Evolutionary conservation across 805 yeast genomes (phyloP).

Genomic region (Wickerhamomyces silvicola): DNA sequence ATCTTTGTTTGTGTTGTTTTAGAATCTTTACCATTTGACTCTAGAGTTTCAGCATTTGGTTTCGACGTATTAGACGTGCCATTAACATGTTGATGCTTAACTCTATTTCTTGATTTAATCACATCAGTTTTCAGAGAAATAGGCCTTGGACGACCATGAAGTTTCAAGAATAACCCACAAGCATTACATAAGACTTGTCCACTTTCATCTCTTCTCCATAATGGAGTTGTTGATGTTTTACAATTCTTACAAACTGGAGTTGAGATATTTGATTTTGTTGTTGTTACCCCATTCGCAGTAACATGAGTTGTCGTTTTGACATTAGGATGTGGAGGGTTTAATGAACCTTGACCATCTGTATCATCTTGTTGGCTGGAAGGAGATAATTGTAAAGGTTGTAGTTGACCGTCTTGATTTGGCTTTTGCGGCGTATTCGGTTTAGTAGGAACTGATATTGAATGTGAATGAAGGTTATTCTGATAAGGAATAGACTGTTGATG

Average conservation of each 20-base stretch:
- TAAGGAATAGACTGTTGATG: slow-evolving; percentile 1
- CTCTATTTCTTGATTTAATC: slow-evolving; percentile 84
- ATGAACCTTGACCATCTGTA: too few species aligned
- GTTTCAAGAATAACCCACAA: slow-evolving; percentile 81
- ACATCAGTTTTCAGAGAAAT: slow-evolving; percentile 87
- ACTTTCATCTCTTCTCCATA: slow-evolving; percentile 92
- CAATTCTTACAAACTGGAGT: slow-evolving; percentile 84
- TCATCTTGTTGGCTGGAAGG: too few species aligned
- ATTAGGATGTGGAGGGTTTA: slow-evolving; percentile 37
- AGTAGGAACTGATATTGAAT: too few species aligned
- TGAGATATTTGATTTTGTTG: slow-evolving; percentile 56
- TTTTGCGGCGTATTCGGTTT: too few species aligned
- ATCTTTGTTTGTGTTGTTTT: slow-evolving; percentile 10
- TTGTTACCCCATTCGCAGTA: slow-evolving; percentile 52
- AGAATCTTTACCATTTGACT: slow-evolving; percentile 14
- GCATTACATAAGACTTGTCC: slow-evolving; percentile 92
- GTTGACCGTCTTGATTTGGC: too few species aligned
- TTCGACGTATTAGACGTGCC: slow-evolving; percentile 7
- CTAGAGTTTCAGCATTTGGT: slow-evolving; percentile 17
- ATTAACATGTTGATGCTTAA: slow-evolving; percentile 38
- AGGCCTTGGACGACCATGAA: slow-evolving; percentile 91
- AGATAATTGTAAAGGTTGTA: too few species aligned
- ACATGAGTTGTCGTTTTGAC: slow-evolving; percentile 53
- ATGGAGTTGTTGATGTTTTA: slow-evolving; percentile 86
- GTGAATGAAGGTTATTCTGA: neutral